These are phyloP conservation scores for Cystofilobasidium ferigula DNA, from an alignment of 768 basidiomycete species.

Conservation along the genomic window DNA sequence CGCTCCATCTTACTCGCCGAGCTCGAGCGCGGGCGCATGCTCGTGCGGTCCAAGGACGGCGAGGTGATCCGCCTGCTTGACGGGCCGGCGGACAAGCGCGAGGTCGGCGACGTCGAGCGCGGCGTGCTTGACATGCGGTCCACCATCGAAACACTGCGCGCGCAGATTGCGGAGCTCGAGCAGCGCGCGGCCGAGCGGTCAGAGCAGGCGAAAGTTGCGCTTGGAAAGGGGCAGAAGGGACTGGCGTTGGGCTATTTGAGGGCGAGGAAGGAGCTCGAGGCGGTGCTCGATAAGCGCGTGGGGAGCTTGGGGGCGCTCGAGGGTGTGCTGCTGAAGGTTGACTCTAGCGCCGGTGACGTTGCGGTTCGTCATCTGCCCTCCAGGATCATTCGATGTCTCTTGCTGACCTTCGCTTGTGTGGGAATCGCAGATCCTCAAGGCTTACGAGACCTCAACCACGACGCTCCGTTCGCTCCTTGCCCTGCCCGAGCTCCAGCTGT, in stretches of 20 bases:
- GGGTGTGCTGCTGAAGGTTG: conserved; percentile 65
- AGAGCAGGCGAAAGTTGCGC: conserved; percentile 52
- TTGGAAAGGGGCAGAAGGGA: conserved; percentile 59
- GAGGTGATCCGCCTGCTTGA: conserved; percentile 61
- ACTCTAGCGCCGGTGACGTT: conserved; percentile 78
- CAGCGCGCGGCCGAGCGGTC: conserved; percentile 63
- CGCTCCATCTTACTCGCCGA: conserved; percentile 60
- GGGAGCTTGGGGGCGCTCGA: conserved; percentile 63
- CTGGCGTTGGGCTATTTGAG: conserved; percentile 67
- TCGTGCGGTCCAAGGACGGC: conserved; percentile 61
- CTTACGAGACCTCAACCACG: conserved; percentile 69
- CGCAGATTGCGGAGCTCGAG: conserved; percentile 60
- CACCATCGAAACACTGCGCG: conserved; percentile 55
- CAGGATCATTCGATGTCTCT: not conserved
- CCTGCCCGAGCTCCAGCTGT: conserved; percentile 68
- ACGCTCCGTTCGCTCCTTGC: conserved; percentile 66
- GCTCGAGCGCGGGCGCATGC: conserved; percentile 53
- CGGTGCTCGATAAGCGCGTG: conserved; percentile 61
- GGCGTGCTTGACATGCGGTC: conserved; percentile 71
- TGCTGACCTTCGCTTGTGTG: conserved; percentile 4
- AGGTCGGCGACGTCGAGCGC: conserved; percentile 65
- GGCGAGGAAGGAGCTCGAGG: conserved; percentile 69
- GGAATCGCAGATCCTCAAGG: conserved; percentile 59
- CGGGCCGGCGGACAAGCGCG: conserved; percentile 36
- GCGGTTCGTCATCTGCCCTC: conserved; percentile 47